Conservation (phyloP, 495 filamentous ascomycete genomes). For the Monascus purpureus region DNA sequence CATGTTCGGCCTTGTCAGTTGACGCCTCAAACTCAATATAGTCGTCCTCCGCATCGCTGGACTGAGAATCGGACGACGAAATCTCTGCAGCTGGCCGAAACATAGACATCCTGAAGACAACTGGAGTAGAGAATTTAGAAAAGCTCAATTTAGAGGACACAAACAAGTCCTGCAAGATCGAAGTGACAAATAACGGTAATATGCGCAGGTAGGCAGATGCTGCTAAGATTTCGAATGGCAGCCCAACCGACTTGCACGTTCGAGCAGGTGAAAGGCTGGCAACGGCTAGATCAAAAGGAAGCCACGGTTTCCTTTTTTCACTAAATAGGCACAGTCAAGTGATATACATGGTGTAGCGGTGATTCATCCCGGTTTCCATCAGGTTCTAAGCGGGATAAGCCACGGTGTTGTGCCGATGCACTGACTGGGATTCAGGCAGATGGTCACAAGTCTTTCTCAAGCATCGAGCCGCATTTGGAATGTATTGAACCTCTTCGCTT, state of each 20-base stretch:
- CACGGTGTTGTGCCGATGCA: too few species aligned
- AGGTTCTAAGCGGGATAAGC: slow-evolving; percentile 13
- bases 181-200: not conserved
- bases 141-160: not conserved
- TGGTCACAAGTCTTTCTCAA: too few species aligned
- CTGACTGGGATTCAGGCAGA: too few species aligned
- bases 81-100: slow-evolving; percentile 28
- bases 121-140: not conserved
- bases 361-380: slow-evolving; percentile 16
- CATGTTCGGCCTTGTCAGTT: not conserved
- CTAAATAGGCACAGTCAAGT: too few species aligned
- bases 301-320: slow-evolving; percentile 6
- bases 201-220: too few species aligned
- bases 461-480: too few species aligned
- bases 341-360: slow-evolving; percentile 7
- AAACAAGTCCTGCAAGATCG: slow-evolving; percentile 1
- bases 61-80: slow-evolving; percentile 24
- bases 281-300: slow-evolving; percentile 5
- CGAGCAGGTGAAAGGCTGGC: too few species aligned
- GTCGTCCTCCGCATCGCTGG: slow-evolving; percentile 5
- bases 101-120: slow-evolving; percentile 26
- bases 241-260: too few species aligned
- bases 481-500: too few species aligned
- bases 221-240: too few species aligned
- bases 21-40: slow-evolving; percentile 1